Conservation (phyloP, 140 eudicot genomes). For the Flaveria floridana region DNA sequence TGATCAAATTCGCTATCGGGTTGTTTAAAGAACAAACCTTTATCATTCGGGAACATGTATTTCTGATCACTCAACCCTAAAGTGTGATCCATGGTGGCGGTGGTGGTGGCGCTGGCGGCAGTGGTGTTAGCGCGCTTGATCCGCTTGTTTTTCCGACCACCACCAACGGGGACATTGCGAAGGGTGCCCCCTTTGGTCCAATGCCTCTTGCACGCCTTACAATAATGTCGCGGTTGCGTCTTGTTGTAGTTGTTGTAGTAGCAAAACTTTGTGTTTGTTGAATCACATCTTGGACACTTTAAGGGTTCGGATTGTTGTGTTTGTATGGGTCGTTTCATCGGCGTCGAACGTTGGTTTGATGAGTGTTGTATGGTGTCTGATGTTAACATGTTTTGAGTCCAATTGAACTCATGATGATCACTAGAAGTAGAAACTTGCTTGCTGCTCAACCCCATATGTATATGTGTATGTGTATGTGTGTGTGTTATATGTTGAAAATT, state of each 20-base stretch:
- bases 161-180: conserved; percentile 90
- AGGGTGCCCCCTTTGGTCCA: conserved; percentile 98
- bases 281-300: conserved; percentile 78
- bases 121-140: conserved; percentile 28
- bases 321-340: conserved; percentile 36
- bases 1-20: conserved; percentile 29
- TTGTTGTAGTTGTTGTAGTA: conserved; percentile 93
- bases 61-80: conserved; percentile 32
- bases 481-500: conserved; percentile 12
- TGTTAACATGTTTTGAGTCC: conserved; percentile 44
- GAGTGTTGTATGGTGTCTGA: conserved; percentile 31
- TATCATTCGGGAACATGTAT: conserved; percentile 35
- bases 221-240: conserved; percentile 78
- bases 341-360: conserved; percentile 38
- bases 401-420: conserved; percentile 48
- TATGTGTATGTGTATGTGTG: conserved; percentile 20
- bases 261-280: conserved; percentile 80
- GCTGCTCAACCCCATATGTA: conserved; percentile 56
- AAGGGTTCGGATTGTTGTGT: conserved; percentile 45
- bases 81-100: conserved; percentile 7
- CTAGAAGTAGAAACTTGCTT: conserved; percentile 55
- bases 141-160: conserved; percentile 87
- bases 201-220: conserved; percentile 85
- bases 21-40: conserved; percentile 39
- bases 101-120: conserved; percentile 8